These are phyloP conservation scores for Nidula microcarpa DNA, from an alignment of 768 basidiomycete species.

Conservation along the genomic window DNA sequence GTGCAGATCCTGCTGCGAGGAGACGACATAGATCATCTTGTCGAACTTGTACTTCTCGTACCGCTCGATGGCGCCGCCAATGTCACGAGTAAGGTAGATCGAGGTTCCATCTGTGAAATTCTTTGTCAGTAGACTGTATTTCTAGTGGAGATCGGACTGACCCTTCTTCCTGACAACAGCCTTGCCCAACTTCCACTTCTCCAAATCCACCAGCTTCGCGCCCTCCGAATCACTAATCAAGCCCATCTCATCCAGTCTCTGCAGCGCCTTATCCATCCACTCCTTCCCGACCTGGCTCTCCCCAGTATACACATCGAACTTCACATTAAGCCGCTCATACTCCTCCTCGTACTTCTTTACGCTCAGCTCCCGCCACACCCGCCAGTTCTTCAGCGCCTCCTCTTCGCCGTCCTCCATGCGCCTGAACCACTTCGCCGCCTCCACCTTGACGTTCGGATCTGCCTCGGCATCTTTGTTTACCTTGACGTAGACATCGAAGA, in stretches of 20 bases:
- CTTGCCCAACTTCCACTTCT: slow-evolving; percentile 88
- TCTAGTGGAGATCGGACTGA: slow-evolving; percentile 18
- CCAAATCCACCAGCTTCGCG: slow-evolving; percentile 83
- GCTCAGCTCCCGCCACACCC: slow-evolving; percentile 87
- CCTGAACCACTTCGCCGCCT: slow-evolving; percentile 87
- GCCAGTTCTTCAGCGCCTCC: slow-evolving; percentile 81
- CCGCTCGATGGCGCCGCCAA: slow-evolving; percentile 90
- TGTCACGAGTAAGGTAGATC: slow-evolving; percentile 93
- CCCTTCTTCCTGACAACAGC: slow-evolving; percentile 87
- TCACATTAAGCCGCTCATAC: slow-evolving; percentile 85
- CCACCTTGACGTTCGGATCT: slow-evolving; percentile 67
- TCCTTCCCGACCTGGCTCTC: slow-evolving; percentile 79
- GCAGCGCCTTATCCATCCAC: slow-evolving; percentile 71
- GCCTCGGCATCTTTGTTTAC: slow-evolving; percentile 82
- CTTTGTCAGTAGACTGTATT: background rate
- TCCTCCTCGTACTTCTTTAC: slow-evolving; percentile 86
- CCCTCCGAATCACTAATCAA: slow-evolving; percentile 77
- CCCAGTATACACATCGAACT: slow-evolving; percentile 90
- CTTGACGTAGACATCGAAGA: slow-evolving; percentile 93
- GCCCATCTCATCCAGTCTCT: slow-evolving; percentile 64
- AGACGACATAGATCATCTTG: slow-evolving; percentile 92
- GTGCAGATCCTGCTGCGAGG: slow-evolving; percentile 85
- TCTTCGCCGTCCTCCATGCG: slow-evolving; percentile 95
- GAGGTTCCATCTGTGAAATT: slow-evolving; percentile 75
- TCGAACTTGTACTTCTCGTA: slow-evolving; percentile 85